Evolutionary conservation across 345 rosid species (phyloP).

Genomic region (Eucalyptus melliodora): DNA sequence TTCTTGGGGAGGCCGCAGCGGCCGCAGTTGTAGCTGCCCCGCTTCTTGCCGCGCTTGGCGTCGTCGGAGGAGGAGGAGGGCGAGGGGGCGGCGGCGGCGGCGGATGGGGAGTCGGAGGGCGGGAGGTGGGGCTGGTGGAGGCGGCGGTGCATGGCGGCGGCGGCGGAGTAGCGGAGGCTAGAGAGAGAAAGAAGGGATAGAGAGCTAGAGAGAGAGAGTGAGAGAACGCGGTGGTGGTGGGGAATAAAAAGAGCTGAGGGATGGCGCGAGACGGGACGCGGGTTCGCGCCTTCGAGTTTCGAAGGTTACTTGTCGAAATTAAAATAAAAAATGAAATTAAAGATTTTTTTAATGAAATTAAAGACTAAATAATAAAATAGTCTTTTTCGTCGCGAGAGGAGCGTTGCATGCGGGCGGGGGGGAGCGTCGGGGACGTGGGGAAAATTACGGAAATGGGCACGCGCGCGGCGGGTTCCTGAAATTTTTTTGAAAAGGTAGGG

Average conservation of each 20-base stretch:
- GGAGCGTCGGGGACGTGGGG: background rate
- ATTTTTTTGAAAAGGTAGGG: background rate
- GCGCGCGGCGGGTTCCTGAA: background rate
- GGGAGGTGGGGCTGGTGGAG: constrained; percentile 8
- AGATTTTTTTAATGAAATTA: too few relatives aligned
- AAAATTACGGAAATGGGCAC: background rate
- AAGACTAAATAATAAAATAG: background rate
- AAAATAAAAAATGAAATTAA: too few relatives aligned
- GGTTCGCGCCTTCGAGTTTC: constrained; percentile 58
- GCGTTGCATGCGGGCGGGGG: background rate
- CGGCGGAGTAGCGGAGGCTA: background rate
- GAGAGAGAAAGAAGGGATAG: background rate
- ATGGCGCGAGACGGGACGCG: constrained; percentile 13
- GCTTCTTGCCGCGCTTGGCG: constrained; percentile 24
- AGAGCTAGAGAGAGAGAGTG: background rate
- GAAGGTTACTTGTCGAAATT: background rate
- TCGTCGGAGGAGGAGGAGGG: constrained; percentile 38
- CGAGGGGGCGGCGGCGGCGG: constrained; percentile 1
- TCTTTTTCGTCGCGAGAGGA: background rate
- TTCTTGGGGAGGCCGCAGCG: constrained; percentile 97
- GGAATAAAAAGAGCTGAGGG: background rate
- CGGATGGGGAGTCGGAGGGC: constrained; percentile 16
- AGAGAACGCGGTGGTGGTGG: background rate
- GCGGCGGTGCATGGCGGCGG: constrained; percentile 18
- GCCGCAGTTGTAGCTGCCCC: constrained; percentile 93